A percentile compares a stretch with the other conserved stretches of the same genome.
These are phyloP conservation scores for Peronospora belbahrii DNA, from an alignment of 352 stramenopile species.

Conservation along the genomic window DNA sequence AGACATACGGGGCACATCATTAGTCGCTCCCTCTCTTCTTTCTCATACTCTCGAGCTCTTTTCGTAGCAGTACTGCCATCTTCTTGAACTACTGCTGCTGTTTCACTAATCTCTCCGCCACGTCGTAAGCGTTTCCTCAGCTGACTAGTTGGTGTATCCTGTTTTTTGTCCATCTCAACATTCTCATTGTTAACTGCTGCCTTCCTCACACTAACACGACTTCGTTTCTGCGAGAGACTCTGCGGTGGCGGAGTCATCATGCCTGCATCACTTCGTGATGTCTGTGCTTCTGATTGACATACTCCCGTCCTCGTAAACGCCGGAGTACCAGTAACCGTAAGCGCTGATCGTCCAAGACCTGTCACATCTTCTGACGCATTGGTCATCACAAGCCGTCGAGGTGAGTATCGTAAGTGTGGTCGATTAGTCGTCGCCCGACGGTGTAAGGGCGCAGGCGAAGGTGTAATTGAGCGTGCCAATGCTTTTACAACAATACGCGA, in stretches of 20 bases:
- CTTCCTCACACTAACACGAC: conserved; percentile 17
- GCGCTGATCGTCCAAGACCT: conserved; percentile 11
- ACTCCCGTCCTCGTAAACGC: conserved; percentile 9
- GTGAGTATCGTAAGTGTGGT: conserved; percentile 9
- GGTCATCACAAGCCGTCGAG: conserved; percentile 12
- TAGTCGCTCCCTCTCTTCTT: conserved; percentile 51
- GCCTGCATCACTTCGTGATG: conserved; percentile 6
- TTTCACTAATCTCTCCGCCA: conserved; percentile 13
- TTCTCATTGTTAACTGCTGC: conserved; percentile 12
- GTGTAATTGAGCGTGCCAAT: conserved; percentile 5
- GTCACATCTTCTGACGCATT: conserved; percentile 6
- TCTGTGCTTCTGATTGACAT: conserved; percentile 9
- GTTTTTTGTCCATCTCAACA: conserved; percentile 14
- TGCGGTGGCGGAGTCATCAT: conserved; percentile 12
- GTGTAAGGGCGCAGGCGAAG: conserved; percentile 9
- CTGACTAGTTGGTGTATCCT: conserved; percentile 21
- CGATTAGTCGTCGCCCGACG: neutral
- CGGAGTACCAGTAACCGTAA: conserved; percentile 14
- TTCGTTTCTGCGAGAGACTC: conserved; percentile 23
- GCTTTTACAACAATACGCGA: conserved; percentile 39
- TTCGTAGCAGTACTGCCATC: conserved; percentile 2
- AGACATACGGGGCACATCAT: conserved; percentile 80
- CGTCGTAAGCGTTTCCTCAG: conserved; percentile 34
- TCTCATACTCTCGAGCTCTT: conserved; percentile 17
- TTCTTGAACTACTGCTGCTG: conserved; percentile 12